Base-by-base conservation (phyloP, 768 basidiomycete genomes). In the Lyophyllum atratum region DNA sequence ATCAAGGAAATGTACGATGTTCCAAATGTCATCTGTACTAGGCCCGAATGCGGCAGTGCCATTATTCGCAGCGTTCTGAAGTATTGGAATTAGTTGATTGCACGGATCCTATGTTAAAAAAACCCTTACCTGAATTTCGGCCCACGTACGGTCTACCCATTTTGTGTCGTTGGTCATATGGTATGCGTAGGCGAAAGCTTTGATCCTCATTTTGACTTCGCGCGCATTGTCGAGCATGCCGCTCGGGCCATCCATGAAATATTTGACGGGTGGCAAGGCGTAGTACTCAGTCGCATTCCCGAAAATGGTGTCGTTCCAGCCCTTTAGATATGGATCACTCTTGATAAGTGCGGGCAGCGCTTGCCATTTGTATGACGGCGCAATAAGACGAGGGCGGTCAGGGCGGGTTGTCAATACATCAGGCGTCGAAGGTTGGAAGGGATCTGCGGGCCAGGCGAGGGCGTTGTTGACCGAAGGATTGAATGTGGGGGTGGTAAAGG, bases 221-320 rank as follows among this genome's bases (percentile, higher is more conserved):
- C 97, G 87, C 19, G 95, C 89, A 59, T 85, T 84, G 67, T 99
- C 97, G 26, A 99, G 80, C 31, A 98, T 93, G 66, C 97, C 97
- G 61, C 90, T 94, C 60, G 83, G 83, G 24, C 91, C 89, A 66
- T 99, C 97, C 66, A 83, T 70, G 60, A 75, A 71, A 70, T 98
- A 97, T 21, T 62, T 64, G 31, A 92, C 89, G 39, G 89, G 85
- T n/a, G 80, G 76, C 22, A 82, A 72, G 50, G 72, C 66, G 68
- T 79, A 84, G 67, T 89, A 94, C n/a, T 78, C 73, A 0, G 91
- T 84, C 14, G 95, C 97, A 73, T 98, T 98, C 50, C 71, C 77
- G 61, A 98, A 90, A 68, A 98, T 98, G 45, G 92, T 90, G 22
- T 80, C 79, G 71, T 99, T 97, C 96, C 96, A 98, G 57, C 74